Evolutionary conservation across 2,329 filamentous ascomycete genomes (phyloP).

Genomic region (Colletotrichum chlorophyti): DNA sequence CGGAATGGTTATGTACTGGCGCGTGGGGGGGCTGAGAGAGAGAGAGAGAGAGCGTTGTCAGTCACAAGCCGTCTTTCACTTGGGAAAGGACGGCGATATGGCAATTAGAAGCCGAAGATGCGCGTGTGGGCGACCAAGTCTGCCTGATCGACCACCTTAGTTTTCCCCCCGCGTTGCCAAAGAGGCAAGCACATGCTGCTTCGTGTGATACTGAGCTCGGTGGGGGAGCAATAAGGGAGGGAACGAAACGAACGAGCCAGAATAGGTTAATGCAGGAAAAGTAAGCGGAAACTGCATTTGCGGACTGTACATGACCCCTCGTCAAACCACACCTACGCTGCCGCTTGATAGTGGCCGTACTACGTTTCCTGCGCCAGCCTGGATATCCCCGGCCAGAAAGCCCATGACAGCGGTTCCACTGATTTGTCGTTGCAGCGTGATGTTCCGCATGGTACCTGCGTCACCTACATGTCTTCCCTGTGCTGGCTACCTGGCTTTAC

Average conservation of each 20-base stretch:
- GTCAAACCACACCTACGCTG: slow-evolving; percentile 5
- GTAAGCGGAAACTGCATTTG: no score
- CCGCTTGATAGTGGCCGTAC: slow-evolving; percentile 1
- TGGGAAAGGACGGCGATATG: background rate
- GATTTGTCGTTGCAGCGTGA: background rate
- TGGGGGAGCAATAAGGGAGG: background rate
- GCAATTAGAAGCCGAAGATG: background rate
- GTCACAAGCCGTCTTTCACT: no score
- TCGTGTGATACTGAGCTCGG: background rate
- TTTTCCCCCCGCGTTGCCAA: background rate
- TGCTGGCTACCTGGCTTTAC: background rate
- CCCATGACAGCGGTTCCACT: slow-evolving; percentile 18
- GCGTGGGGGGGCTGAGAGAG: background rate
- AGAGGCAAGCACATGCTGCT: background rate
- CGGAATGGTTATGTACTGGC: background rate
- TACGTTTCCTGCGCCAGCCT: slow-evolving; percentile 10
- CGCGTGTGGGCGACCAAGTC: background rate
- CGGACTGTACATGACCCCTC: background rate
- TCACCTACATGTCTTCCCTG: background rate
- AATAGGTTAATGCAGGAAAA: background rate
- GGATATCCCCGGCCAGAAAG: slow-evolving; percentile 12
- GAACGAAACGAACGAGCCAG: slow-evolving; percentile 3
- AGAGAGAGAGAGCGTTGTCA: no score
- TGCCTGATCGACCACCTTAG: background rate
- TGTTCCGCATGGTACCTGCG: background rate